These are phyloP conservation scores for Austroboletus niveus DNA, from an alignment of 1,284 basidiomycete genomes.

Conservation along the genomic window DNA sequence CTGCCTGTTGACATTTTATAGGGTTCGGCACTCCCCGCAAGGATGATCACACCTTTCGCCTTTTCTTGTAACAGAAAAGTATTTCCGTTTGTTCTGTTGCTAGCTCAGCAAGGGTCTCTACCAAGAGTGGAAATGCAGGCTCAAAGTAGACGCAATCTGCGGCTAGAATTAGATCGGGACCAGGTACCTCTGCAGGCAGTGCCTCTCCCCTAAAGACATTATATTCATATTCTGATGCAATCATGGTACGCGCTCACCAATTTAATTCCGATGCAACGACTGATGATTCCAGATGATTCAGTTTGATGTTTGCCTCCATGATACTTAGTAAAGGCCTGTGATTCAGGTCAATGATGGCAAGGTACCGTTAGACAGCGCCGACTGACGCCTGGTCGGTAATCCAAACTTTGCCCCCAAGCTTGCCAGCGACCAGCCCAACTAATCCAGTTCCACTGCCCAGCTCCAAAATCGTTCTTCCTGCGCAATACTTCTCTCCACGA, in stretches of 20 bases:
- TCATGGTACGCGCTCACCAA: constrained; percentile 51
- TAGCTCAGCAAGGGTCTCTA: constrained; percentile 75
- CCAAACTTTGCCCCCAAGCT: constrained; percentile 63
- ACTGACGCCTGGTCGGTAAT: constrained; percentile 91
- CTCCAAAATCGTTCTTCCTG: constrained; percentile 68
- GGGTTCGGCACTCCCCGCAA: background rate
- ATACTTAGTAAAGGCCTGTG: constrained; percentile 69
- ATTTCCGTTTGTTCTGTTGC: constrained; percentile 60
- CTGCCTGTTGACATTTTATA: constrained; percentile 55
- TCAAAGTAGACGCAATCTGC: constrained; percentile 97
- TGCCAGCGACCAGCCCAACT: constrained; percentile 80
- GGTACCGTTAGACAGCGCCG: constrained; percentile 10
- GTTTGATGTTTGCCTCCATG: constrained; percentile 67
- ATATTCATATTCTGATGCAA: constrained; percentile 1
- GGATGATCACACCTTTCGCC: constrained; percentile 66
- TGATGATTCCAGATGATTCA: constrained; percentile 56
- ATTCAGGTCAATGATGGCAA: constrained; percentile 17
- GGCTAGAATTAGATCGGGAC: constrained; percentile 71
- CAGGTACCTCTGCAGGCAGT: constrained; percentile 41
- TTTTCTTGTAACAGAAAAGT: constrained; percentile 91
- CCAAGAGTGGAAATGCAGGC: constrained; percentile 88
- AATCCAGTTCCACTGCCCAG: constrained; percentile 90
- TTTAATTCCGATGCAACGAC: constrained; percentile 72
- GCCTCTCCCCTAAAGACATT: constrained; percentile 50
- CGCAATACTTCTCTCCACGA: constrained; percentile 48